Base-by-base conservation (phyloP, 768 basidiomycete genomes). In the Collybia nuda region DNA sequence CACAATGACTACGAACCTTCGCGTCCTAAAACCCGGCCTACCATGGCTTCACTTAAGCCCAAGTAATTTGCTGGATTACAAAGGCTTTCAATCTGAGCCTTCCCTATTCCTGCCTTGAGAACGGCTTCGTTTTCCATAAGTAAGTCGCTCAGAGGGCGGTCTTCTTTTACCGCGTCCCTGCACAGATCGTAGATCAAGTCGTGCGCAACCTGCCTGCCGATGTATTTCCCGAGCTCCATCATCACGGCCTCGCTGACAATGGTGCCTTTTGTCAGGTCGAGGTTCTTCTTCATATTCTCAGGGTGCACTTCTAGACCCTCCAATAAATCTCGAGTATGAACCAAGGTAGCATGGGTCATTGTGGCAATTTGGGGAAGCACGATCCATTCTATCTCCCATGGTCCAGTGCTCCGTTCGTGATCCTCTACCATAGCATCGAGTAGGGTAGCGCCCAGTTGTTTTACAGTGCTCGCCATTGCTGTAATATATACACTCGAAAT, bases 321-420 rank as follows among this genome's bases (percentile, higher is more conserved):
- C 9, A 75, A 50, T 5, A 78, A 52, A 6, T 64, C 62, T 22
- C 52, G 55, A 0, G 72, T 75, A 39, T 76, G 73, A 44, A 55
- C 56, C 43, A 78, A 50, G 0, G 68, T 64, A 5, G 75, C 71
- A 37, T 73, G 70, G 0, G 72, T 73, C 55, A 78, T 56, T 22
- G 69, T 76, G 51, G 63, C 71, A 40, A 74, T 73, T 56, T 78
- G 74, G 1, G 75, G 75, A 6, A 78, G 50, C 17, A 67, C 71
- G 6, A 78, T 73, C 76, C 75, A 78, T 51, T 78, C 76, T n/a
- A 77, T 72, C 56, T 78, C 71, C 75, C 75, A 78, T 21, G 75
- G 73, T 19, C 77, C 77, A 2, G 75, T 76, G 38, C 74, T 71
- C 17, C 76, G 67, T 48, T 76, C 76, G 38, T 78, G 76, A 55